Base-by-base conservation (phyloP, 2,329 filamentous ascomycete species). In the Neonectria sp. region DNA sequence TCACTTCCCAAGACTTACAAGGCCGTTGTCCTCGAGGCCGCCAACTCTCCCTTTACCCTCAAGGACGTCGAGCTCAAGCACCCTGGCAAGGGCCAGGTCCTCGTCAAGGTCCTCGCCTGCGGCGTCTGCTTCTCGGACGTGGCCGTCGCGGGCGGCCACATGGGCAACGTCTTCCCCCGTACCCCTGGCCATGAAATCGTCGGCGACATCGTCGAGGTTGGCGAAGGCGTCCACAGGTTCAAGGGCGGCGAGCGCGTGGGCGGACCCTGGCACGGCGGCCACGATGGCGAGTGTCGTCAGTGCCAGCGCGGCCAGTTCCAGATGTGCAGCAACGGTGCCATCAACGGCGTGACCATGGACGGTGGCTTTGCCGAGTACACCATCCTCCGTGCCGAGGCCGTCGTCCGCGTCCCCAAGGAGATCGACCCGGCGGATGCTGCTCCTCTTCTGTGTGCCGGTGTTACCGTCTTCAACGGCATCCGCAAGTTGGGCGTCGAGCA, bases 151-250 rank as follows among this genome's bases (percentile, higher is more conserved):
- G 53, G 75, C 3, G 89, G 89, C 27, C 73, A 79, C 5, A 81
- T 91, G 49, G 88, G 88, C 12, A 84, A 88, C 49, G 73, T 85
- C 24, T 91, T 88, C 73, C 91, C 91, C 1, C 85, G 88, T 6
- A 80, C 90, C 2, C 90, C 91, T 0, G 93, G 93, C 25, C 93
- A 95, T 79, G 92, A 95, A 78, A 82, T 92, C 37, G 87, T 95
- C 61, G 92, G 92, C 12, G 87, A 89, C 13, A 84, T 95, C 4
- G 90, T 88, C 17, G 87, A 87, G 7, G 78, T 93, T 1, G 89
- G 90, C 6, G 81, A 86, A 0, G 81, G 78, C 2, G 90, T 91
- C 58, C 86, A 84, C 62, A 81, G 83, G 27, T 90, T 91, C 83
- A 84, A 87, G 63, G 82, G 88, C 1, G 92, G 92, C 9, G 91